These are phyloP conservation scores for Butyriboletus loyo DNA, from an alignment of 768 basidiomycete genomes.

Conservation along the genomic window DNA sequence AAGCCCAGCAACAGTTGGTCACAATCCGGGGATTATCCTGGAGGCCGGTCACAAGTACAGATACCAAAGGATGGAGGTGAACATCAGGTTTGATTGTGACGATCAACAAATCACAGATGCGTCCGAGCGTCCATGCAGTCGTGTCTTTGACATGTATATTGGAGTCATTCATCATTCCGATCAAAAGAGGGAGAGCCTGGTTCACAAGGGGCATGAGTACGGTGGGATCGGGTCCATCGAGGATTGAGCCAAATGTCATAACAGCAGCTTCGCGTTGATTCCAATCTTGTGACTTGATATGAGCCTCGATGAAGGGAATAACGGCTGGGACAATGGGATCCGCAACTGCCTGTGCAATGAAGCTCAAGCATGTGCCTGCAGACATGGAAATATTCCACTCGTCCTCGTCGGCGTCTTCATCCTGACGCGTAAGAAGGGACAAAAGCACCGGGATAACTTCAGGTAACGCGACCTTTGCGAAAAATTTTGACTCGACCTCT, in stretches of 20 bases:
- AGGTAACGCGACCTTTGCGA: slow-evolving; percentile 90
- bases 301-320: slow-evolving; percentile 96
- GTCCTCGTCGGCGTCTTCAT: slow-evolving; percentile 96
- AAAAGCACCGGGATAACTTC: slow-evolving; percentile 95
- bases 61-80: slow-evolving; percentile 79
- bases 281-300: slow-evolving; percentile 93
- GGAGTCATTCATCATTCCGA: slow-evolving; percentile 90
- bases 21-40: slow-evolving; percentile 81
- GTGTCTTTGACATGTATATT: slow-evolving; percentile 92
- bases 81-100: slow-evolving; percentile 84
- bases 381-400: slow-evolving; percentile 99
- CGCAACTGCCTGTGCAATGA: slow-evolving; percentile 86
- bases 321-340: slow-evolving; percentile 90
- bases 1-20: slow-evolving; percentile 92
- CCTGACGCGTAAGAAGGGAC: slow-evolving; percentile 83
- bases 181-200: slow-evolving; percentile 90
- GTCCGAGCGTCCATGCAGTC: slow-evolving; percentile 94
- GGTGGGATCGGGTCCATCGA: slow-evolving; percentile 90
- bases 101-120: slow-evolving; percentile 90
- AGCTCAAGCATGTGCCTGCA: slow-evolving; percentile 84
- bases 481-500: slow-evolving; percentile 82
- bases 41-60: slow-evolving; percentile 79
- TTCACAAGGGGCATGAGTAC: slow-evolving; percentile 88
- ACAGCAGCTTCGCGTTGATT: slow-evolving; percentile 94
- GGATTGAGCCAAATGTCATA: slow-evolving; percentile 97